Base-by-base conservation (phyloP, 202 grass and related monocot species). In the Alloteropsis angusta region DNA sequence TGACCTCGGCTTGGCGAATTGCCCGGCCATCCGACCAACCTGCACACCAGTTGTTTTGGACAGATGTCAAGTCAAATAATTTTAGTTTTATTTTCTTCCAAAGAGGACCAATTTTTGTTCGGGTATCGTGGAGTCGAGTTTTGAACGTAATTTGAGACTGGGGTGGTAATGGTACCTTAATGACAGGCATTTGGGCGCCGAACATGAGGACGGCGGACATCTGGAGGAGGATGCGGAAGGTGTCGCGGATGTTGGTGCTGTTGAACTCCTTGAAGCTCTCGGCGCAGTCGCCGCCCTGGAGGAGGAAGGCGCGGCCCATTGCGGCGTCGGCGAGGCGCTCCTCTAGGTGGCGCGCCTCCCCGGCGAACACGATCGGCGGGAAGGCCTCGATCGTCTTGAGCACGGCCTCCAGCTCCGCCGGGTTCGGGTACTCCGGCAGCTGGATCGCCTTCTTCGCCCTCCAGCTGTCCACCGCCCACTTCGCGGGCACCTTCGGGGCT, bases 231-330 rank as follows among this genome's bases (percentile, higher is more conserved):
- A 91, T 48, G 25, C 86, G 88, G 83, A 91, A 94, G 48, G 91
- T 88, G 83, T 91, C 91, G 0, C 80, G 83, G 76, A 88, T 94
- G 77, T 94, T 94, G 85, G 86, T 84, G 43, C 76, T 88, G 76
- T 86, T 91, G 77, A 90, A 91, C 83, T 94, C 88, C 71, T 88
- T 88, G 83, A 94, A 94, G 72, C 91, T 94, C 85, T 94, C 76
- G 30, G 88, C 85, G 80, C 91, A 94, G 80, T 94, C 88, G 48
- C 88, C 91, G 21, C 91, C 91, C 78, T 90, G 85, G 49, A 93
- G 85, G 25, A 93, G 82, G 85, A 92, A 92, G 13, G 83, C 86
- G 32, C 80, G 62, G 66, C 90, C 90, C 53, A 82, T 64, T 52
- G 90, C 83, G 21, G 84, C 86, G 34, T 92, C 90, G 39, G 80